A percentile compares a stretch with the other conserved stretches of the same genome.
These are phyloP conservation scores for Geotrichum phurueaensis DNA, from an alignment of 1,139 yeast species.

Conservation along the genomic window DNA sequence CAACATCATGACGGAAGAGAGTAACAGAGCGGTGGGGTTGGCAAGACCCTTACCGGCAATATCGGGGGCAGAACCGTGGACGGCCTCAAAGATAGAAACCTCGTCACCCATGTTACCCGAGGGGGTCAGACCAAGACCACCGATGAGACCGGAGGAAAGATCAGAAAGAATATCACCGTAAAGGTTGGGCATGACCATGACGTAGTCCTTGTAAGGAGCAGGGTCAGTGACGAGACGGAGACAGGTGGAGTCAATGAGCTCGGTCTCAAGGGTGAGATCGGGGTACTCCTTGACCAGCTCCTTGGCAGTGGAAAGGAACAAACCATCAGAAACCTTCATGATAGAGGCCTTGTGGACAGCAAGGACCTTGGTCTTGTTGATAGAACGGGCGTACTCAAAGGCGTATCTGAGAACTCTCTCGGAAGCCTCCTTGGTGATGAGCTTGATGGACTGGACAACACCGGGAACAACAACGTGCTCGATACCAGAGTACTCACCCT, in stretches of 20 bases:
- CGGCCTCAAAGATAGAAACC: slow-evolving; percentile 97
- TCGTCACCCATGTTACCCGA: slow-evolving; percentile 99
- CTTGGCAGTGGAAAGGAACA: slow-evolving; percentile 86
- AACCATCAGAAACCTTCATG: slow-evolving; percentile 97
- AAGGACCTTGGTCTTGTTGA: slow-evolving; percentile 80
- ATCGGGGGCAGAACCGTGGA: slow-evolving; percentile 98
- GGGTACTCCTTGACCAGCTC: slow-evolving; percentile 90
- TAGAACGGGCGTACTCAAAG: slow-evolving; percentile 88
- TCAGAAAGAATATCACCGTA: slow-evolving; percentile 98
- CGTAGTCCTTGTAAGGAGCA: slow-evolving; percentile 70
- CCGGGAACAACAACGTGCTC: slow-evolving; percentile 98
- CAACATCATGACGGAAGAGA: slow-evolving; percentile 97
- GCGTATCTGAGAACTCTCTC: slow-evolving; percentile 96
- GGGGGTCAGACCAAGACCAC: slow-evolving; percentile 97
- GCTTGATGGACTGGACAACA: slow-evolving; percentile 94
- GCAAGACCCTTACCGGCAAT: slow-evolving; percentile 97
- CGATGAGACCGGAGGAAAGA: slow-evolving; percentile 93
- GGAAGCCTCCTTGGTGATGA: slow-evolving; percentile 92
- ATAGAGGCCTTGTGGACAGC: slow-evolving; percentile 98
- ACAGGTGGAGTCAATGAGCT: slow-evolving; percentile 92
- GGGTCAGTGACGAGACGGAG: slow-evolving; percentile 88
- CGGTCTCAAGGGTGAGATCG: slow-evolving; percentile 73
- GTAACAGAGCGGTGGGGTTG: slow-evolving; percentile 94
- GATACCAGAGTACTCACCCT: slow-evolving; percentile 98
- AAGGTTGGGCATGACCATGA: slow-evolving; percentile 98